These are phyloP conservation scores for Leptographium galeiforme DNA, from an alignment of 2,329 filamentous ascomycete species.

Conservation along the genomic window DNA sequence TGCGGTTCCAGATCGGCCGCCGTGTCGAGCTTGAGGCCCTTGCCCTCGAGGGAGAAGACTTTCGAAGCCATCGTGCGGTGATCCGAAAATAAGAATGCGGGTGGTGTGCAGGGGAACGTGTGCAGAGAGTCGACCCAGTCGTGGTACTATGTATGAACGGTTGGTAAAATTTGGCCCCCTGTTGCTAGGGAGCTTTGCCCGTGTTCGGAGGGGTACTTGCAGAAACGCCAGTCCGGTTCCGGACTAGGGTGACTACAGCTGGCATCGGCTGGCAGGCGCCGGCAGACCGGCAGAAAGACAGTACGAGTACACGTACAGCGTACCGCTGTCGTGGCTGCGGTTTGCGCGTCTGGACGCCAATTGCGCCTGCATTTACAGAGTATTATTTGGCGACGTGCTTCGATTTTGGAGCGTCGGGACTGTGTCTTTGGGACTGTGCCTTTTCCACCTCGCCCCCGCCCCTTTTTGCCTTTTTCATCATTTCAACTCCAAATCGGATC, in stretches of 20 bases:
- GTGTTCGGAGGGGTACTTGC: neutral
- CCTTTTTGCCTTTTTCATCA: too few relatives aligned
- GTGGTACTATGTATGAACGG: neutral
- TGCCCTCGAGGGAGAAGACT: constrained; percentile 82
- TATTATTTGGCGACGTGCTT: neutral
- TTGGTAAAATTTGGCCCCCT: neutral
- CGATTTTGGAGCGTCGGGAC: neutral
- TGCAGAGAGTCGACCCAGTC: neutral
- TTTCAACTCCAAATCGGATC: too few relatives aligned
- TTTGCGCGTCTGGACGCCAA: neutral
- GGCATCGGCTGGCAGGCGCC: neutral
- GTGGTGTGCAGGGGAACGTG: neutral
- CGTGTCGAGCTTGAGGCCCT: constrained; percentile 82
- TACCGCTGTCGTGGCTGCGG: neutral
- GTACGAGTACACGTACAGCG: too few relatives aligned
- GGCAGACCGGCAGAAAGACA: too few relatives aligned
- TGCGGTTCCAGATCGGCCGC: constrained; percentile 77
- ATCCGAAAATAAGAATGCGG: constrained; percentile 14
- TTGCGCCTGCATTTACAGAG: too few relatives aligned
- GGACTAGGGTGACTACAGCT: neutral
- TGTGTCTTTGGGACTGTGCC: too few relatives aligned
- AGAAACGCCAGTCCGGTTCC: neutral
- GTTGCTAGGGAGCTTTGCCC: neutral
- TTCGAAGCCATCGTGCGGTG: constrained; percentile 39
- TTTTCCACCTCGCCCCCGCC: too few relatives aligned